A percentile compares a stretch with the other conserved stretches of the same genome.
These are phyloP conservation scores for Aspergillus sp. DNA, from an alignment of 2,329 filamentous ascomycete genomes.

Conservation along the genomic window DNA sequence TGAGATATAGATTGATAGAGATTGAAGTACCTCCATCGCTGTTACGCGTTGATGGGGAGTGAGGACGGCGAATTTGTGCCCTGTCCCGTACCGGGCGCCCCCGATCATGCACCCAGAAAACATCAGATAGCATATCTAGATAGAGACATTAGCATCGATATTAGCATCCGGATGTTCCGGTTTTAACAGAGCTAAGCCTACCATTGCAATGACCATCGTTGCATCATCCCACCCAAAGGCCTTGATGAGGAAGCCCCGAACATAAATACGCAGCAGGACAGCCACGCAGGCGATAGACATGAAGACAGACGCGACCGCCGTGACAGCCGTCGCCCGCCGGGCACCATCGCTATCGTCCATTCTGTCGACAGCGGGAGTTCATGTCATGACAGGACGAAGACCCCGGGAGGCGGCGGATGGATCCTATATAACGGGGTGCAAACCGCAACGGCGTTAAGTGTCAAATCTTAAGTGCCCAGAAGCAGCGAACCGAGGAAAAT, in stretches of 20 bases:
- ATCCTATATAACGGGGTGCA: too few species aligned
- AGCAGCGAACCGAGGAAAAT: too few species aligned
- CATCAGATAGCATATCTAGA: constrained; percentile 4
- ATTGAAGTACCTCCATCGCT: constrained; percentile 21
- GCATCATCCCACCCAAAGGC: constrained; percentile 9
- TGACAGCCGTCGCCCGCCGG: not conserved
- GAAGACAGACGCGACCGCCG: not conserved
- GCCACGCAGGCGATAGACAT: not conserved
- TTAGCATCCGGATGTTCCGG: not conserved
- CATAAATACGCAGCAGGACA: constrained; percentile 2
- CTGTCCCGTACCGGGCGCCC: constrained; percentile 26
- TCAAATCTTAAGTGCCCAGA: too few species aligned
- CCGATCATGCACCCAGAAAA: constrained; percentile 8
- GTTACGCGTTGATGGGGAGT: constrained; percentile 15
- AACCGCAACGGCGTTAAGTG: too few species aligned
- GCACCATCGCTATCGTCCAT: not conserved
- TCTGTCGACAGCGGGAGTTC: too few species aligned
- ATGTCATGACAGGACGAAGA: too few species aligned
- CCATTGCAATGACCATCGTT: constrained; percentile 9
- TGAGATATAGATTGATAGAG: too few species aligned
- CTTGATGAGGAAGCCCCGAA: not conserved
- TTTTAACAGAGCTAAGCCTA: not conserved
- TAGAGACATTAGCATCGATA: too few species aligned
- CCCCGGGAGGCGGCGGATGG: too few species aligned
- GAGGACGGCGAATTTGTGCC: constrained; percentile 20